A percentile compares a stretch with the other conserved stretches of the same genome.
Evolutionary conservation across 2,329 filamentous ascomycete genomes (phyloP).

Genomic region (Alternaria triticimaculans): DNA sequence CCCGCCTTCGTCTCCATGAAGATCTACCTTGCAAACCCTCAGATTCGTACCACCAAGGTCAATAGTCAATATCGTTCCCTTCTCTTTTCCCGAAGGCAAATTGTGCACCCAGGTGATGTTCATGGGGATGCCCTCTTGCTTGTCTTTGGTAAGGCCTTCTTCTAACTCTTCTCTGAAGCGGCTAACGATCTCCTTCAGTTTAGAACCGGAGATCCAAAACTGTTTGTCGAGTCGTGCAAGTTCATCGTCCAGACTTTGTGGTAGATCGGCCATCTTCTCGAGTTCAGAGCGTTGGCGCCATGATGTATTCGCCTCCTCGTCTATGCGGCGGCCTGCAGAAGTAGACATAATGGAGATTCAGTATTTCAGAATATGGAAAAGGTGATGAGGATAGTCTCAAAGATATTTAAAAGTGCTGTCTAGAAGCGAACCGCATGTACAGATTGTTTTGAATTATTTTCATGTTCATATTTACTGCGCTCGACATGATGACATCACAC

Average conservation of each 20-base stretch:
- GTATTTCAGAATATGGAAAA: background rate
- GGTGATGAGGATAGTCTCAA: background rate
- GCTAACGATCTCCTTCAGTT: slow-evolving; percentile 31
- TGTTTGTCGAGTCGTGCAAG: slow-evolving; percentile 28
- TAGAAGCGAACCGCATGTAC: background rate
- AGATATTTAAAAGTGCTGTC: background rate
- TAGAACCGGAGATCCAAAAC: slow-evolving; percentile 30
- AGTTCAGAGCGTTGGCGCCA: slow-evolving; percentile 31
- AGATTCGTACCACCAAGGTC: slow-evolving; percentile 98
- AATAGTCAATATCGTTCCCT: slow-evolving; percentile 84
- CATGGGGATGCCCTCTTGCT: slow-evolving; percentile 68
- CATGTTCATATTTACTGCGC: background rate
- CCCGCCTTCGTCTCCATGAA: slow-evolving; percentile 79
- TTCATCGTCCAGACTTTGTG: slow-evolving; percentile 26
- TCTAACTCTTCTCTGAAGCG: slow-evolving; percentile 34
- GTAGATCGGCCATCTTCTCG: slow-evolving; percentile 22
- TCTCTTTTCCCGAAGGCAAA: slow-evolving; percentile 85
- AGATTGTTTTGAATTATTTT: background rate
- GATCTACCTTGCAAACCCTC: slow-evolving; percentile 89
- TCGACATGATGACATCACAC: slow-evolving; percentile 28
- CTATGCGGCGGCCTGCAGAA: slow-evolving; percentile 15
- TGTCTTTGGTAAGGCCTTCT: slow-evolving; percentile 27
- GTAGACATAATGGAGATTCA: slow-evolving; percentile 13
- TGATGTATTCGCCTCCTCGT: slow-evolving; percentile 18
- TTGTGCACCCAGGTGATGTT: slow-evolving; percentile 96